Evolutionary conservation across 176 grass and related monocot genomes (phyloP), one percentile per base, ranked within the genome.

Genomic region (Thalia dealbata): DNA sequence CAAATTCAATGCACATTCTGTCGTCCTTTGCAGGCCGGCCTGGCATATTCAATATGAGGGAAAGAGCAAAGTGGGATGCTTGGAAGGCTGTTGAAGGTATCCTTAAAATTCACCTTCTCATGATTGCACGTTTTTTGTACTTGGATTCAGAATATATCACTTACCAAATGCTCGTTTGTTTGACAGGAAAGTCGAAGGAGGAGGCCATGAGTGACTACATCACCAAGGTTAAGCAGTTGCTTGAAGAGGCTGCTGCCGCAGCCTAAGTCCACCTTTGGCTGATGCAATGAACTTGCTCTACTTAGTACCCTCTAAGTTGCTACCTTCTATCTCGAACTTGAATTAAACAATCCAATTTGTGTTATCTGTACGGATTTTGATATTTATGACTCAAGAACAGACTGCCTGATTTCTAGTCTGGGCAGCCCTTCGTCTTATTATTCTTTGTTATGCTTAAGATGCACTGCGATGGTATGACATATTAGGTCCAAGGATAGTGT

Each of bases 61-160:
- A 95, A 13, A 86, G 55, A 73, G 84, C 85, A 58, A 96, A 96
- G 45, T 96, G 89, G 89, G 87, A 96, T 75, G 84, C 89, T 69
- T 96, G 93, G 89, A 92, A 92, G 73, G 60, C 78, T 9, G 82
- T 86, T 27, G 84, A 96, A 92, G 92, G 89, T 96, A 38, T 38
- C 63, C 5, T 21, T 21, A 22, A 30, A 64, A 45, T 12, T 14
- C 23, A 28, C 72, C 76, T 15, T 70, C 38, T 12, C 26, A 41
- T 71, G 16, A 64, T 51, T 69, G 50, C 55, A 38, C 9, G 8
- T 3, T 23, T 10, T 35, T 14, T 43, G 16, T n/a, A n/a, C n/a
- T 22, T 10, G 21, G 14, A 22, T 5, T 19, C 7, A 45, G 15
- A 16, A n/a, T 13, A n/a, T 38, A 45, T 16, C 13, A 63, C 23